Conservation (phyloP, 257 asterid species). For the Solanum boliviense region DNA sequence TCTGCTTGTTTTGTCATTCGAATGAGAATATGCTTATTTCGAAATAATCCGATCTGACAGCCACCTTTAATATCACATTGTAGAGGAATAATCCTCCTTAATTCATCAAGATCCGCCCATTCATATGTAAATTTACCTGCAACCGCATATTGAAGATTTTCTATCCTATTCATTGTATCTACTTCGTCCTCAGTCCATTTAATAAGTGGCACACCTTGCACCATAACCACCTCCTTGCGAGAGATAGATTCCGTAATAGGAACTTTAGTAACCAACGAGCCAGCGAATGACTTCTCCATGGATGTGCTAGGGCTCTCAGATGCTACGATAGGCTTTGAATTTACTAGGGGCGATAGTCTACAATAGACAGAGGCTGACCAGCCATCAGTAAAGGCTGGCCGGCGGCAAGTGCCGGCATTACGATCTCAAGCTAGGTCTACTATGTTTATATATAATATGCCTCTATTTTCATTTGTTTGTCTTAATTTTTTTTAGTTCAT, state of each 20-base stretch:
- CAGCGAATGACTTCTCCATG: not conserved
- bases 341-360: not conserved
- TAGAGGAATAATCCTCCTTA: not conserved
- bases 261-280: not conserved
- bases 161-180: not conserved
- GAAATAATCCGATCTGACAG: not conserved
- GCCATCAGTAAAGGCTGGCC: not conserved
- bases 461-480: too few species aligned
- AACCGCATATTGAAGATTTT: not conserved
- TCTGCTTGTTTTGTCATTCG: not conserved
- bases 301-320: not conserved
- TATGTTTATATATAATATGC: too few species aligned
- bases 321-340: not conserved
- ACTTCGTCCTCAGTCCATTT: not conserved
- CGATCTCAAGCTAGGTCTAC: too few species aligned
- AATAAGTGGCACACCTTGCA: not conserved
- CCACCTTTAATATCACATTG: not conserved
- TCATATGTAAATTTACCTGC: not conserved
- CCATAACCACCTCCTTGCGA: not conserved
- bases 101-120: not conserved
- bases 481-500: too few species aligned
- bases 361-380: not conserved
- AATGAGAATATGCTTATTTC: not conserved
- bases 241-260: not conserved
- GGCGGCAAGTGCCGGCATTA: too few species aligned